phyloP scores from a whole-genome alignment of 2,329 filamentous ascomycete species.

The Fusarium stilboides region DNA sequence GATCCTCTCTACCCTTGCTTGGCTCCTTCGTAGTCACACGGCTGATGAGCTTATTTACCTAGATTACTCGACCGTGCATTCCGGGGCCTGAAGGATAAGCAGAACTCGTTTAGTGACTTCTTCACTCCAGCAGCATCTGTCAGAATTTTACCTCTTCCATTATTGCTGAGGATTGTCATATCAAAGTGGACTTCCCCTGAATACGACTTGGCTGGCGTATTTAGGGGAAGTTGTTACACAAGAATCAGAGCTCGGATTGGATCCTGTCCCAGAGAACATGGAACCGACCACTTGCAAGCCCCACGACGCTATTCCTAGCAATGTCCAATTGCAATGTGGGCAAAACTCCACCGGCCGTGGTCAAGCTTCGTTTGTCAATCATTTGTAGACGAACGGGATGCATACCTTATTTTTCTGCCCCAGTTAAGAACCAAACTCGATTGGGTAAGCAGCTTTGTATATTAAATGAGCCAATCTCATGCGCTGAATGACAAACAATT shows the following conservation, averaged over 20 bases:
- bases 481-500: slow-evolving; percentile 35
- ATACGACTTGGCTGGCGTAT: slow-evolving; percentile 6
- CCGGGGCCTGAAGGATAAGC: slow-evolving; percentile 13
- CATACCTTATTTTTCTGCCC: background rate
- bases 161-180: background rate
- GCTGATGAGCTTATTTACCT: slow-evolving; percentile 42
- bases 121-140: background rate
- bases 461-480: slow-evolving; percentile 36
- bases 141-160: background rate
- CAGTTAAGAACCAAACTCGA: slow-evolving; percentile 17
- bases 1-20: slow-evolving; percentile 21
- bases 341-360: slow-evolving; percentile 8
- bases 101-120: slow-evolving; percentile 2
- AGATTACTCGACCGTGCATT: slow-evolving; percentile 34
- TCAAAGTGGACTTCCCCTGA: background rate
- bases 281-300: slow-evolving; percentile 11
- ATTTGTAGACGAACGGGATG: background rate
- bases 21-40: slow-evolving; percentile 28
- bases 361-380: slow-evolving; percentile 21
- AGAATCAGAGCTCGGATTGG: slow-evolving; percentile 21
- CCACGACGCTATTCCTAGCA: slow-evolving; percentile 31
- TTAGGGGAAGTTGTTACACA: slow-evolving; percentile 11
- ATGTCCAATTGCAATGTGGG: slow-evolving; percentile 11
- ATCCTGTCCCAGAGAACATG: slow-evolving; percentile 28
- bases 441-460: slow-evolving; percentile 8